Evolutionary conservation across 495 filamentous ascomycete species (phyloP).

Genomic region (Pyrenula massariospora): DNA sequence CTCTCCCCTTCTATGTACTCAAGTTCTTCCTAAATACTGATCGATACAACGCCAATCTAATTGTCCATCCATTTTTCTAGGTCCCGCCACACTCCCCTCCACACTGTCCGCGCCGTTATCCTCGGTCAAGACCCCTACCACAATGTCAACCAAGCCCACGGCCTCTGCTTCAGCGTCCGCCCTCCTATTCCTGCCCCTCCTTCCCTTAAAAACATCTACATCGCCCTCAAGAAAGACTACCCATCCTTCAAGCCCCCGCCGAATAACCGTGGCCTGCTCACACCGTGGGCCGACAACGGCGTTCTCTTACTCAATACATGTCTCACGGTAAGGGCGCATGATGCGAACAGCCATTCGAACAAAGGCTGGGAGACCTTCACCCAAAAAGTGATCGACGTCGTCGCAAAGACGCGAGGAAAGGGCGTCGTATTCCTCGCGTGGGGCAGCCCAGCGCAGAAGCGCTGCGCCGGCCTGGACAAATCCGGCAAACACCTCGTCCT

Average conservation of each 20-base stretch:
- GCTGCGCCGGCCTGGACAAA: constrained; percentile 57
- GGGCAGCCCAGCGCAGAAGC: constrained; percentile 69
- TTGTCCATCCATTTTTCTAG: constrained; percentile 36
- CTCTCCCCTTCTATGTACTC: no score
- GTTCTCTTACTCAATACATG: constrained; percentile 89
- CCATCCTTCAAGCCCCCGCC: constrained; percentile 64
- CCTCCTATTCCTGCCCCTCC: constrained; percentile 80
- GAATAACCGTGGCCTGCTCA: constrained; percentile 67
- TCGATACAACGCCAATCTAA: no score
- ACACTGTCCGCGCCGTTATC: constrained; percentile 79
- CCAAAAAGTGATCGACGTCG: constrained; percentile 76
- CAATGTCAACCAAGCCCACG: constrained; percentile 89
- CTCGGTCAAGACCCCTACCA: constrained; percentile 96
- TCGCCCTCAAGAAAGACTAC: constrained; percentile 72
- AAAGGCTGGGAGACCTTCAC: constrained; percentile 90
- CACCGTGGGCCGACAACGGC: constrained; percentile 84
- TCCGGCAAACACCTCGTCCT: constrained; percentile 61
- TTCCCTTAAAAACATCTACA: constrained; percentile 87
- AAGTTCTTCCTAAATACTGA: no score
- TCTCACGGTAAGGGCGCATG: constrained; percentile 78
- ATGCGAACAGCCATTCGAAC: constrained; percentile 70
- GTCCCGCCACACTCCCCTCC: constrained; percentile 82
- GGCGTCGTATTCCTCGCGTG: constrained; percentile 94
- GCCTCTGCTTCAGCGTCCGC: constrained; percentile 86
- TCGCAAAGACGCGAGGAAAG: constrained; percentile 56